These are phyloP conservation scores for Papiliotrema fonsecae DNA, from an alignment of 1,284 basidiomycete species.

Conservation along the genomic window DNA sequence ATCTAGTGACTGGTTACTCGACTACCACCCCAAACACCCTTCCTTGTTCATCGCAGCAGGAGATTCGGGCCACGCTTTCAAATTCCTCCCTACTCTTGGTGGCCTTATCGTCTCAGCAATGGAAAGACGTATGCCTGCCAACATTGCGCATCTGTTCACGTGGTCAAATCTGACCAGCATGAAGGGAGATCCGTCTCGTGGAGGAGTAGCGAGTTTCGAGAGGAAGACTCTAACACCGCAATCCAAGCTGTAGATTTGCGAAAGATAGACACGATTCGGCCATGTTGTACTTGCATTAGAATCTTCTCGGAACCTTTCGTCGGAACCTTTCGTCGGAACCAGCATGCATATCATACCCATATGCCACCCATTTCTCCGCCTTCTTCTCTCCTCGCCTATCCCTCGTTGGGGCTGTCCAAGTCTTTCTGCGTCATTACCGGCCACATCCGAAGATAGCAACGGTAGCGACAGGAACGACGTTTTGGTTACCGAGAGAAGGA, in stretches of 20 bases:
- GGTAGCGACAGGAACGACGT: too few relatives aligned
- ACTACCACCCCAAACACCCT: slow-evolving; percentile 25
- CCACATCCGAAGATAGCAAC: too few relatives aligned
- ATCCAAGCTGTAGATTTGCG: not conserved
- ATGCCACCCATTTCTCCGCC: too few relatives aligned
- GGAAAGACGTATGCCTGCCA: slow-evolving; percentile 1
- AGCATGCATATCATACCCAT: too few relatives aligned
- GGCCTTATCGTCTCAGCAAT: slow-evolving; percentile 10
- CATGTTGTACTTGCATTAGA: not conserved
- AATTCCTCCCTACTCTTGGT: slow-evolving; percentile 19
- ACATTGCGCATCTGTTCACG: slow-evolving; percentile 9
- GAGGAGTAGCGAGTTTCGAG: slow-evolving; percentile 3
- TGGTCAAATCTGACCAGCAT: not conserved
- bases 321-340: too few relatives aligned
- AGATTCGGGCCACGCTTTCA: slow-evolving; percentile 43
- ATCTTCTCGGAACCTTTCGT: not conserved
- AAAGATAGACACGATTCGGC: not conserved
- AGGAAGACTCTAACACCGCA: slow-evolving; percentile 1
- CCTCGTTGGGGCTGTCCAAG: too few relatives aligned
- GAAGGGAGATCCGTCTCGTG: slow-evolving; percentile 8
- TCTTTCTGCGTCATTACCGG: too few relatives aligned
- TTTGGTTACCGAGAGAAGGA: too few relatives aligned
- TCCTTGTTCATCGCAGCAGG: slow-evolving; percentile 37
- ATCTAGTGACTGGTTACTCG: slow-evolving; percentile 44
- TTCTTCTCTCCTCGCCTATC: too few relatives aligned